Conservation (phyloP, 2,329 filamentous ascomycete genomes). For the Ceratocystis harringtonii region DNA sequence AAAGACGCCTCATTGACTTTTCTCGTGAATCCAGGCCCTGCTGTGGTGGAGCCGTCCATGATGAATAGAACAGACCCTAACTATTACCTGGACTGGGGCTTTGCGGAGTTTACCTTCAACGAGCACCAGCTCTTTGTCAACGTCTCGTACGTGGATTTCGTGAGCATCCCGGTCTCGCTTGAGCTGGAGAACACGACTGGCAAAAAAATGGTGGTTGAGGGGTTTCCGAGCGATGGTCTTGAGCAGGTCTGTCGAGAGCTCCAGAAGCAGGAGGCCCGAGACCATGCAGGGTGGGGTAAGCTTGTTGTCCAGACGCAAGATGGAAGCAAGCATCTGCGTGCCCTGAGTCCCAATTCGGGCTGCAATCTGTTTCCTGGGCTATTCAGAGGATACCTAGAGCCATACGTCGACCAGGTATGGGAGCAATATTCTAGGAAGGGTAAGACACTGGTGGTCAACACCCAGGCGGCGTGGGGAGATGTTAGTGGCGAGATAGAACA, state of each 20-base stretch:
- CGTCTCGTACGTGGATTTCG: constrained; percentile 63
- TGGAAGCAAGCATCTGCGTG: constrained; percentile 31
- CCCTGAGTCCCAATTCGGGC: constrained; percentile 38
- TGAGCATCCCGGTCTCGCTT: constrained; percentile 48
- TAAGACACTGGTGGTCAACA: constrained; percentile 35
- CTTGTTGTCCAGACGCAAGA: constrained; percentile 32
- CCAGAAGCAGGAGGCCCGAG: constrained; percentile 30
- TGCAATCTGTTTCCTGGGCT: constrained; percentile 30
- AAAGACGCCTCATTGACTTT: constrained; percentile 48
- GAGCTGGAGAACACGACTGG: constrained; percentile 35
- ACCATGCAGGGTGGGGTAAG: constrained; percentile 37
- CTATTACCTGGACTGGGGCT: constrained; percentile 47
- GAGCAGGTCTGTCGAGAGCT: constrained; percentile 31
- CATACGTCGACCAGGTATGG: constrained; percentile 40
- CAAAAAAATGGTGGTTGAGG: constrained; percentile 31
- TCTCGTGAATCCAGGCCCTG: constrained; percentile 54
- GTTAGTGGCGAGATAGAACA: constrained; percentile 30
- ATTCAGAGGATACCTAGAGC: constrained; percentile 36
- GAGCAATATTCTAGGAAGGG: constrained; percentile 28
- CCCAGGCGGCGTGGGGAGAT: constrained; percentile 37
- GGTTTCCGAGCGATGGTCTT: constrained; percentile 34
- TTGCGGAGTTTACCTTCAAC: constrained; percentile 57
- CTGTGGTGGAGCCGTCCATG: constrained; percentile 58
- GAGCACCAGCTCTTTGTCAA: constrained; percentile 47
- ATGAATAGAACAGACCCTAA: constrained; percentile 51